Percentiles rank a stretch among this genome's conserved stretches.
phyloP scores from a whole-genome alignment of 2,329 filamentous ascomycete species.

The Raffaelea arxii region DNA sequence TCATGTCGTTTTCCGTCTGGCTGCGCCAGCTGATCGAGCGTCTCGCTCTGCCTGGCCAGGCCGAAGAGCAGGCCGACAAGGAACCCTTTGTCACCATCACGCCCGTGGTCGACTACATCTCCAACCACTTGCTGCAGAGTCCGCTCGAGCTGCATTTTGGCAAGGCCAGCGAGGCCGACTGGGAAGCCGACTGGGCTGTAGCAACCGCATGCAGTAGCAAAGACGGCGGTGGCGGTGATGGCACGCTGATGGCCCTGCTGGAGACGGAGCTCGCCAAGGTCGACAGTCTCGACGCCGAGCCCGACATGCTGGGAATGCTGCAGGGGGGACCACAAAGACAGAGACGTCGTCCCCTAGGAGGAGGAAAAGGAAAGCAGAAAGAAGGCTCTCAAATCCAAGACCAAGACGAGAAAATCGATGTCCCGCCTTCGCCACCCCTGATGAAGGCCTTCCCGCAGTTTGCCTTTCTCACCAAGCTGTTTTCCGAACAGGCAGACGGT shows the following conservation, averaged over 20 bases:
- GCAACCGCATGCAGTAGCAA: slow-evolving; percentile 30
- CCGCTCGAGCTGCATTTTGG: slow-evolving; percentile 54
- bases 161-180: slow-evolving; percentile 39
- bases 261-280: slow-evolving; percentile 10
- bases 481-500: slow-evolving; percentile 46
- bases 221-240: slow-evolving; percentile 16
- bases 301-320: slow-evolving; percentile 6
- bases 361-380: background rate
- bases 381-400: background rate
- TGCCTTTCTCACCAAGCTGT: slow-evolving; percentile 51
- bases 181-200: slow-evolving; percentile 36
- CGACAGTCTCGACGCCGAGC: slow-evolving; percentile 2
- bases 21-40: slow-evolving; percentile 74
- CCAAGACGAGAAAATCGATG: slow-evolving; percentile 12
- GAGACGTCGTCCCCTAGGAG: background rate
- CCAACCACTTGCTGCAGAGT: slow-evolving; percentile 56
- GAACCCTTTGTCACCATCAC: slow-evolving; percentile 66
- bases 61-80: slow-evolving; percentile 68
- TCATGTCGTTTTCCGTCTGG: slow-evolving; percentile 73
- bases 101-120: slow-evolving; percentile 69
- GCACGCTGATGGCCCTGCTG: slow-evolving; percentile 28
- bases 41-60: slow-evolving; percentile 54
- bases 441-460: slow-evolving; percentile 48
- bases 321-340: background rate
- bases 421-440: slow-evolving; percentile 23